phyloP scores from a whole-genome alignment of 345 rosid genomes.

The Brassica incana region DNA sequence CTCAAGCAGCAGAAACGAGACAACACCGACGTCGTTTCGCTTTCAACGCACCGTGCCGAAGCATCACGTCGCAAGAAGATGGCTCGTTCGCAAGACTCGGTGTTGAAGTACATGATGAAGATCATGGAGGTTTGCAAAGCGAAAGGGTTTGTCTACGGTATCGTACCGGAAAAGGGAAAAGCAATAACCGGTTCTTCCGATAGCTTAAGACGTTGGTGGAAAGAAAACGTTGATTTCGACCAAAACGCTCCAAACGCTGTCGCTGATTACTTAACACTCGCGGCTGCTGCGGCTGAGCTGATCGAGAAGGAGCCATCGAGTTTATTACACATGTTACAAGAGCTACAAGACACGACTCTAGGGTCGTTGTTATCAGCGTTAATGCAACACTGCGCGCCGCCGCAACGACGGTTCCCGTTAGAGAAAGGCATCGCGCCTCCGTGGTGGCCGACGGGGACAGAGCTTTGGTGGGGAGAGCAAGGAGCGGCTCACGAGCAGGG shows the following conservation, averaged over 20 bases:
- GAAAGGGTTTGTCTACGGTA: conserved; percentile 66
- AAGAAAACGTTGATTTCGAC: conserved; percentile 53
- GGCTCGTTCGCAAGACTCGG: conserved; percentile 59
- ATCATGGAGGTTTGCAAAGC: conserved; percentile 73
- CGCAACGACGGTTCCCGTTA: conserved; percentile 59
- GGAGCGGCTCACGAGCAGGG: conserved; percentile 54
- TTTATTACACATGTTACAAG: conserved; percentile 47
- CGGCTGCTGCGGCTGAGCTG: conserved; percentile 22
- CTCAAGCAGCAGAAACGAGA: conserved; percentile 34
- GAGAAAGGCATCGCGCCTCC: conserved; percentile 62
- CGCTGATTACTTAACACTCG: conserved; percentile 37
- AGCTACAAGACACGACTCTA: conserved; percentile 63
- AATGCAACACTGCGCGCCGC: conserved; percentile 62
- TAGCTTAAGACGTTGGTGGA: conserved; percentile 70
- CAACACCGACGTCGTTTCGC: conserved; percentile 16
- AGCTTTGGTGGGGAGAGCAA: conserved; percentile 72
- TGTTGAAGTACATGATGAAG: conserved; percentile 71
- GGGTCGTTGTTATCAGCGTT: conserved; percentile 69
- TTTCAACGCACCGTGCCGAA: conserved; percentile 45
- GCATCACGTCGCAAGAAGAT: conserved; percentile 40
- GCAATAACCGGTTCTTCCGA: conserved; percentile 67
- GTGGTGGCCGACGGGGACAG: conserved; percentile 70
- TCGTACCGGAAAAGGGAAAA: conserved; percentile 68
- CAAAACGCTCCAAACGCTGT: conserved; percentile 48
- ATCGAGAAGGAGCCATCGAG: conserved; percentile 30